Evolutionary conservation across 805 yeast genomes (phyloP), one percentile per base, ranked within the genome.

Genomic region (Pichia heedii): DNA sequence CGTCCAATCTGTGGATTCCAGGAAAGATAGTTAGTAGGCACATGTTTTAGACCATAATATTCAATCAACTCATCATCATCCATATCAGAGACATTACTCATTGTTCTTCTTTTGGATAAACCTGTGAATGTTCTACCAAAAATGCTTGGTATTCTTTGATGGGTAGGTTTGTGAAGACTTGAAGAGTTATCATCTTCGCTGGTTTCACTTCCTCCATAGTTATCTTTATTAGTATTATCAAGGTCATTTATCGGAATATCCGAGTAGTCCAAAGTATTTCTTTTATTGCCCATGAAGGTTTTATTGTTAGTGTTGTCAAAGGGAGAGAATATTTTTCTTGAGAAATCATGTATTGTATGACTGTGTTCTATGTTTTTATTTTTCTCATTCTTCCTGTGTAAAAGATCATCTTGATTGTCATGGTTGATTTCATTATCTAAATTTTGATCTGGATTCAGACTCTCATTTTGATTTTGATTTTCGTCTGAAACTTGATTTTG

Each of bases 1-100:
- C 97, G 74, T 11, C 96, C 97, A 30, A 93, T 74, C 0, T 93
- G 84, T 2, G 97, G 97, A 27, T 74, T 74, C 86, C 95, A 88
- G 0, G 97, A 88, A 21, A 90, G 66, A 54, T 89, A 93, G 45
- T 75, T 77, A 0, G 80, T 72, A 69, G 43, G 46, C 21, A 30
- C 40, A 43, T 26, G 46, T 18, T 45, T 27, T 16, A 29, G 15
- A 4, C 61, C 54, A 41, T 56, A 57, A 22, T 53, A 24, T 21
- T 60, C 55, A 8, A 51, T 46, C 12, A 56, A 43, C 19, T 60
- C 67, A n/a, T 58, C 63, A 41, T 66, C 70, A 3, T 55, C 44
- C 39, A 55, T 7, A 2, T 42, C 43, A 3, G 44, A 40, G 9
- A 44, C 43, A 27, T 42, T 41, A 6, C 37, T 18, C 26, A 21